Percentiles rank a stretch among this genome's conserved stretches.
phyloP scores from a whole-genome alignment of 257 asterid species.

The Dorcoceras hygrometricum region DNA sequence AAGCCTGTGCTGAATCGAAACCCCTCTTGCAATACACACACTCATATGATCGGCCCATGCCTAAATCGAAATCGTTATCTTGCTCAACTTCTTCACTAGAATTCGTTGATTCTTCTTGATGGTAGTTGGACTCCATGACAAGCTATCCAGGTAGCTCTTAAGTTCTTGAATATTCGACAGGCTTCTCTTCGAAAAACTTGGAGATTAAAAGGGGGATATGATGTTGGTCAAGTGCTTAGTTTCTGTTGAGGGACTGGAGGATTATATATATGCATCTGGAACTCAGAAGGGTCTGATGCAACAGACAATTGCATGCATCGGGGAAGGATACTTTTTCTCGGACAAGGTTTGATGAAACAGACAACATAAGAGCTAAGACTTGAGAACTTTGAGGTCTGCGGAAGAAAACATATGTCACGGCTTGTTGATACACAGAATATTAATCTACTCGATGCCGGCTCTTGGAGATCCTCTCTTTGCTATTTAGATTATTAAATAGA shows the following conservation, averaged over 20 bases:
- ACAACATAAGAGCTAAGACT: constrained; percentile 33
- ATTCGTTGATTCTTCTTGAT: constrained; percentile 30
- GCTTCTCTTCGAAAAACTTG: not conserved
- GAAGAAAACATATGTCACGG: constrained; percentile 15
- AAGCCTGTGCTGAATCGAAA: constrained; percentile 81
- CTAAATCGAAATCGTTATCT: constrained; percentile 28
- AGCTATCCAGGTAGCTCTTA: not conserved
- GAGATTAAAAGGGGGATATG: not conserved
- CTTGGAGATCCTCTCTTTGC: constrained; percentile 10
- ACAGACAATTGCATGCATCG: constrained; percentile 22
- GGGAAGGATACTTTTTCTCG: not conserved
- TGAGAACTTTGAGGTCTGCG: not conserved
- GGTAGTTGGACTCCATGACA: constrained; percentile 31
- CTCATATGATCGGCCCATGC: constrained; percentile 65
- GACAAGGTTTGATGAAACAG: constrained; percentile 13
- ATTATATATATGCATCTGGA: not conserved
- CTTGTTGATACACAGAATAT: constrained; percentile 22
- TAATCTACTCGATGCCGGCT: constrained; percentile 38
- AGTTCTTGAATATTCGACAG: not conserved
- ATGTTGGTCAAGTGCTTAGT: not conserved
- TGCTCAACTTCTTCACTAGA: constrained; percentile 22
- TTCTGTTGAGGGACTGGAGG: constrained; percentile 9
- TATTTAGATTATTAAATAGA: not conserved
- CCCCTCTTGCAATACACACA: constrained; percentile 83
- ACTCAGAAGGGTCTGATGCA: not conserved